Evolutionary conservation across 768 basidiomycete species (phyloP).

Genomic region (Phallus indusiatus): DNA sequence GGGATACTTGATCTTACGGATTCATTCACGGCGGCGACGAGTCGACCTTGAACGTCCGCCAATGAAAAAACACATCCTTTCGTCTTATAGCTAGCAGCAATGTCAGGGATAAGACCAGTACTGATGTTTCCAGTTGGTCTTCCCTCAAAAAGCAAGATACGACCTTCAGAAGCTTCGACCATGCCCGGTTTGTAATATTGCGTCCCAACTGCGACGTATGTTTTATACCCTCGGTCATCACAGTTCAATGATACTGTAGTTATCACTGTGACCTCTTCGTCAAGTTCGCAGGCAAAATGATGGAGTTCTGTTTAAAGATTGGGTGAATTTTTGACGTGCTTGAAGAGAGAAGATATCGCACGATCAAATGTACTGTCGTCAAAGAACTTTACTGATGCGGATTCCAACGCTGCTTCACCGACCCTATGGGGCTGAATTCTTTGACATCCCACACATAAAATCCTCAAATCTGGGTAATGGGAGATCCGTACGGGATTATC

Average conservation of each 20-base stretch:
- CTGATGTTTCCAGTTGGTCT: constrained; percentile 6
- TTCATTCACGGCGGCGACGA: constrained; percentile 63
- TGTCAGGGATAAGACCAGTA: constrained; percentile 15
- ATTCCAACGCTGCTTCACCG: constrained; percentile 36
- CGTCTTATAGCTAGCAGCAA: constrained; percentile 37
- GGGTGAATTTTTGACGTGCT: neutral
- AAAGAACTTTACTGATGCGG: constrained; percentile 54
- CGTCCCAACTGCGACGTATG: constrained; percentile 32
- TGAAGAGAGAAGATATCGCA: constrained; percentile 23
- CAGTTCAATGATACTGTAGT: constrained; percentile 20
- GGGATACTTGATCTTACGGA: constrained; percentile 38
- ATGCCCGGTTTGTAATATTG: constrained; percentile 22
- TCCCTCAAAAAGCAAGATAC: constrained; percentile 43
- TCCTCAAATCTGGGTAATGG: constrained; percentile 42
- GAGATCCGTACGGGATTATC: constrained; percentile 63
- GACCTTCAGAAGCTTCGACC: constrained; percentile 39
- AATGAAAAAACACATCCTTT: constrained; percentile 66
- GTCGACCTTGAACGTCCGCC: constrained; percentile 32
- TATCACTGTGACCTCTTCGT: constrained; percentile 59
- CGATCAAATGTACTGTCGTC: constrained; percentile 57
- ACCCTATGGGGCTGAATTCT: constrained; percentile 44
- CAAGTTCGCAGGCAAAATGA: constrained; percentile 36
- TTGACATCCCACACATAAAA: constrained; percentile 59
- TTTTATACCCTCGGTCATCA: constrained; percentile 14
- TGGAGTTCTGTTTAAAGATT: constrained; percentile 31